These are phyloP conservation scores for Tetracentron sinense DNA, from an alignment of 164 flowering plant genomes.

Conservation along the genomic window DNA sequence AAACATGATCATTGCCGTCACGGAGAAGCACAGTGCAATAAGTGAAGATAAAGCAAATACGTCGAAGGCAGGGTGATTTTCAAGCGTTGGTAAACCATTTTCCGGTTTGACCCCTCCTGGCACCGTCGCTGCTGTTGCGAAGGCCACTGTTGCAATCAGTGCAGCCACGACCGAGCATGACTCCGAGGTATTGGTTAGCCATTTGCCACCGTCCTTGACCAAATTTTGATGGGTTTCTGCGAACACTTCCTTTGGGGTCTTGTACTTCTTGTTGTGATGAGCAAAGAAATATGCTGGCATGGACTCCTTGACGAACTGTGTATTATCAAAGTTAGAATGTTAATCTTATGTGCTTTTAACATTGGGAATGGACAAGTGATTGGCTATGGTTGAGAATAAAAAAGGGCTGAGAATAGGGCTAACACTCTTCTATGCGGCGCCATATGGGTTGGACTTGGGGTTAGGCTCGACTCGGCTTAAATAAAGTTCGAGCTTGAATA, in stretches of 20 bases:
- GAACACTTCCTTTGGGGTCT: neutral
- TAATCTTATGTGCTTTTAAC: no score
- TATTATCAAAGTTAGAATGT: no score
- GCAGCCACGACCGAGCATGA: conserved; percentile 1
- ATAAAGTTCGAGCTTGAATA: no score
- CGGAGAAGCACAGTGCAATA: conserved; percentile 24
- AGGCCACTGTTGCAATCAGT: conserved; percentile 6
- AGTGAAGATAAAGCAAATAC: conserved; percentile 11
- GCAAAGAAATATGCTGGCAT: neutral
- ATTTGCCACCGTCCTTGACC: neutral
- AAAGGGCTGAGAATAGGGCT: no score
- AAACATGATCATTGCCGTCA: conserved; percentile 21
- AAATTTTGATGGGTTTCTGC: neutral
- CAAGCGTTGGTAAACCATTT: neutral
- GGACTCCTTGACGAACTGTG: neutral
- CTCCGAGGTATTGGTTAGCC: conserved; percentile 5
- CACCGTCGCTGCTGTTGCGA: conserved; percentile 2
- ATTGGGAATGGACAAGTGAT: neutral
- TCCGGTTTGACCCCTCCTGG: neutral
- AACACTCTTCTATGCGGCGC: no score
- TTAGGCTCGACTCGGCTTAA: no score
- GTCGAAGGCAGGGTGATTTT: neutral
- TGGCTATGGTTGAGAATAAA: no score
- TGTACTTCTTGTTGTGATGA: neutral
- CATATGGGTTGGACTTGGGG: no score